phyloP scores from a whole-genome alignment of 768 basidiomycete genomes.

The Hortiboletus campestris region DNA sequence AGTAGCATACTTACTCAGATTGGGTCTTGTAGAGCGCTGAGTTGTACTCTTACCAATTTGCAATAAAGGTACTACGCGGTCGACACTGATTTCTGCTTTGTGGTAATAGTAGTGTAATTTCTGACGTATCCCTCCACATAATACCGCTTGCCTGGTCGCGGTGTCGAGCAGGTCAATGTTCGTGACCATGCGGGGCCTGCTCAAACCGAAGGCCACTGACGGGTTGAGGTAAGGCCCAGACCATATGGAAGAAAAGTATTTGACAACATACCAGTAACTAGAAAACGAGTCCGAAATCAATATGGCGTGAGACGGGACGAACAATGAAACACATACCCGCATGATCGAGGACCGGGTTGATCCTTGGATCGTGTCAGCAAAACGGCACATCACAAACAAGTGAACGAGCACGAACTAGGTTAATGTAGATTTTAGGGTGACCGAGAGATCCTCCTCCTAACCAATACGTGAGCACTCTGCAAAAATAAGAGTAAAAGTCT shows the following conservation, averaged over 20 bases:
- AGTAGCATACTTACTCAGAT: constrained; percentile 32
- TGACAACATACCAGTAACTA: constrained; percentile 48
- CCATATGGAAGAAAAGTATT: background rate
- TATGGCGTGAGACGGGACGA: background rate
- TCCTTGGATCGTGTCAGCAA: constrained; percentile 50
- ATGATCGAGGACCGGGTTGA: constrained; percentile 80
- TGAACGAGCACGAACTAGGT: constrained; percentile 60
- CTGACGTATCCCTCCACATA: constrained; percentile 14
- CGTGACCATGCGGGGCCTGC: constrained; percentile 70
- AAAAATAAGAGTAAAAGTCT: background rate
- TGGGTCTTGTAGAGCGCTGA: constrained; percentile 32
- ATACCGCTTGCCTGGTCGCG: background rate
- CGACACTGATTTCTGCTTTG: constrained; percentile 8
- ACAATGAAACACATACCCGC: constrained; percentile 66
- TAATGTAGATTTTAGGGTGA: constrained; percentile 96
- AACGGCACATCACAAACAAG: background rate
- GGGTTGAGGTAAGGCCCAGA: constrained; percentile 3
- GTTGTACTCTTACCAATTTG: constrained; percentile 32
- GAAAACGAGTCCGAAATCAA: constrained; percentile 11
- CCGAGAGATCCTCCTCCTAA: constrained; percentile 92
- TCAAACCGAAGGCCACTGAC: constrained; percentile 86
- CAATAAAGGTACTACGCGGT: constrained; percentile 23
- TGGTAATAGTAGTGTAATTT: constrained; percentile 8
- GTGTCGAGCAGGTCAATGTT: constrained; percentile 26
- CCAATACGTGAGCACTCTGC: constrained; percentile 10